Conservation (phyloP, 2,329 filamentous ascomycete genomes). For the Talaromyces piceae region DNA sequence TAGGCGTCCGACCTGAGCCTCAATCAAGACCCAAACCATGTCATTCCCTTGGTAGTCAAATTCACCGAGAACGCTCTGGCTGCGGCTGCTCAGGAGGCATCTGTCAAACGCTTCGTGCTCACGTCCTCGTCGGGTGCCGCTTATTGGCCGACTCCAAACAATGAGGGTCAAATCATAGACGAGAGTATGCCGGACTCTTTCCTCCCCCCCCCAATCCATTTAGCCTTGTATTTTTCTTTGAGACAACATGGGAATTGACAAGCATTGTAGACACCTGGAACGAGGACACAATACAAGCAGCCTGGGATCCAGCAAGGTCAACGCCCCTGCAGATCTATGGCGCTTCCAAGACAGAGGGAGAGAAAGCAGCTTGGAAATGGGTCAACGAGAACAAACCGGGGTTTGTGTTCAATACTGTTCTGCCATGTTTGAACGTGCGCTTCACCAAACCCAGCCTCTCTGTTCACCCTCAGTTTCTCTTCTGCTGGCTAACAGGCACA, state of each 20-base stretch:
- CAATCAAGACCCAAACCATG: neutral
- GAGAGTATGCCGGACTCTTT: neutral
- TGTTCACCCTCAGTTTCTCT: neutral
- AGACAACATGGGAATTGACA: neutral
- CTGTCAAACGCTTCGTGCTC: conserved; percentile 6
- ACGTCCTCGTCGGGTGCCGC: conserved; percentile 2
- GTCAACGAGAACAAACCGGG: conserved; percentile 34
- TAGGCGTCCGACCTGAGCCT: conserved; percentile 6
- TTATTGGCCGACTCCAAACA: neutral
- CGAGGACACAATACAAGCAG: neutral
- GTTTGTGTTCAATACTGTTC: conserved; percentile 35
- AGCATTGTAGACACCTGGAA: conserved; percentile 3
- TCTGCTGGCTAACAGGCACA: neutral
- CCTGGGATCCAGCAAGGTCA: conserved; percentile 15
- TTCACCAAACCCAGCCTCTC: too few species aligned
- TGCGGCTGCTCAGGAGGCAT: conserved; percentile 4
- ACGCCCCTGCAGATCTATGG: conserved; percentile 34
- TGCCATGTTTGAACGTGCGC: conserved; percentile 26
- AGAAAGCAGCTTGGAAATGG: conserved; percentile 41
- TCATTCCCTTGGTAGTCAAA: neutral
- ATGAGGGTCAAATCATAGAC: conserved; percentile 16
- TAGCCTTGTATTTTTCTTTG: too few species aligned
- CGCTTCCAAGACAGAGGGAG: conserved; percentile 40
- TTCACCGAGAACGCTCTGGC: neutral
- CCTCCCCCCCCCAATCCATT: neutral